Evolutionary conservation across 805 yeast genomes (phyloP), one percentile per base, ranked within the genome.

Genomic region (Ogataea polymorpha): DNA sequence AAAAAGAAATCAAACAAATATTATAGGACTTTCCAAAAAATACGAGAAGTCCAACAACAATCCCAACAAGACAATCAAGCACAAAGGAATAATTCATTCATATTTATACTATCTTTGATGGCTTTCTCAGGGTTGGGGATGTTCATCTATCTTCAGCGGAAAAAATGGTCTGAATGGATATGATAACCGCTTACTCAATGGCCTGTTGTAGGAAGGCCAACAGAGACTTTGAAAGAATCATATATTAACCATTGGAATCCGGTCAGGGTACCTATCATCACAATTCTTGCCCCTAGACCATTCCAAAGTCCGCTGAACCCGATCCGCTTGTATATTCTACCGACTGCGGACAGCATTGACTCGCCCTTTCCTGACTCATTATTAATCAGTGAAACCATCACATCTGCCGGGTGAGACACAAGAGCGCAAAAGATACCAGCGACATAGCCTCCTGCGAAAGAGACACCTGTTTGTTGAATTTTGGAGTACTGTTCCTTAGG

Each of bases 341-440:
- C 54, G 30, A 86, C 72, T 9, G 95, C 93, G 23, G 70, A 67
- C 21, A 82, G 80, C 55, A 77, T 72, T 5, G 83, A 58, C 68
- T 89, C 96, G 36, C 72, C 72, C 24, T 81, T 74, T 59, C 65
- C 66, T 56, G 77, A 79, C 55, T 80, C 89, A 45, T 83, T 74
- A 62, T 87, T 90, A 57, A 93, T 79, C 74, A 89, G 86, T 35
- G 96, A 86, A 18, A 91, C 98, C 96, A 93, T 82, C 24, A 91
- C 97, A 66, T 91, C 99, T n/a, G 98, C 98, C 15, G 99, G 99
- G 65, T 93, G 97, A 20, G 97, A 90, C 13, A 90, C 93, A 38
- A 85, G 70, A 6, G 99, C 98, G 72, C 97, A 91, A 70, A 90
- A 79, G 41, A 93, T 82, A 81, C 98, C 99, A 9, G 98, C 99